Percentiles rank a stretch among this genome's conserved stretches.
phyloP scores from a whole-genome alignment of 1,284 basidiomycete genomes.

The Sporisorium exsertum region DNA sequence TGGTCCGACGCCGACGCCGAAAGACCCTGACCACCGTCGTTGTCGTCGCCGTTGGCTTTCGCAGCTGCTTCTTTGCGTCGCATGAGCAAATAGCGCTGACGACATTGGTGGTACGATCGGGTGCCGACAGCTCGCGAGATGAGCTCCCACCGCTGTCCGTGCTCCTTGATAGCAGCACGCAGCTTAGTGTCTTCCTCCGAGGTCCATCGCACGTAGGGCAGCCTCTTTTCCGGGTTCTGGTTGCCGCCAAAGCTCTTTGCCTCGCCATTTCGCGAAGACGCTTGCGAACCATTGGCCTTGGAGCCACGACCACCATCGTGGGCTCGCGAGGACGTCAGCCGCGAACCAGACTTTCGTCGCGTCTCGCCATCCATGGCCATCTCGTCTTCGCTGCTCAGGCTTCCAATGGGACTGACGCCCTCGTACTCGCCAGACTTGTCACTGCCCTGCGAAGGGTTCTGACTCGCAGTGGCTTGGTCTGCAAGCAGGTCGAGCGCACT shows the following conservation, averaged over 20 bases:
- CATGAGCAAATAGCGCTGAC: constrained; percentile 68
- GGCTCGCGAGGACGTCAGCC: constrained; percentile 19
- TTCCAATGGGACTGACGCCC: constrained; percentile 49
- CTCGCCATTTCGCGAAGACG: constrained; percentile 28
- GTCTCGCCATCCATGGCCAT: constrained; percentile 32
- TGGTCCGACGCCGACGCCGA: constrained; percentile 51
- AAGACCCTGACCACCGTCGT: constrained; percentile 26
- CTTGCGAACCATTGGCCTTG: constrained; percentile 32
- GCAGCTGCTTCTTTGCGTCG: constrained; percentile 66
- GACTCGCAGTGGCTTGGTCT: constrained; percentile 67
- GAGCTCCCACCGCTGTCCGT: constrained; percentile 68
- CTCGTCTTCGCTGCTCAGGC: constrained; percentile 51
- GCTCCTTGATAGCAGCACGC: constrained; percentile 64
- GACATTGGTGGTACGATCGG: constrained; percentile 68
- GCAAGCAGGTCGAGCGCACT: constrained; percentile 67
- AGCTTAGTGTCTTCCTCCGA: constrained; percentile 67
- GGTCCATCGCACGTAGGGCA: constrained; percentile 68
- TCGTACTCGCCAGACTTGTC: constrained; percentile 54
- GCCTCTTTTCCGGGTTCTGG: constrained; percentile 66
- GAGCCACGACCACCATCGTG: constrained; percentile 27
- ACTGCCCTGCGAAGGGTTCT: constrained; percentile 61
- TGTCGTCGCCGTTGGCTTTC: constrained; percentile 37
- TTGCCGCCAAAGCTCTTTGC: constrained; percentile 55
- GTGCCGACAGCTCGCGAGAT: constrained; percentile 68
- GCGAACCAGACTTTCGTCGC: constrained; percentile 32